Evolutionary conservation across 2,329 filamentous ascomycete genomes (phyloP).

Genomic region (Zelopaecilomyces penicillatus): DNA sequence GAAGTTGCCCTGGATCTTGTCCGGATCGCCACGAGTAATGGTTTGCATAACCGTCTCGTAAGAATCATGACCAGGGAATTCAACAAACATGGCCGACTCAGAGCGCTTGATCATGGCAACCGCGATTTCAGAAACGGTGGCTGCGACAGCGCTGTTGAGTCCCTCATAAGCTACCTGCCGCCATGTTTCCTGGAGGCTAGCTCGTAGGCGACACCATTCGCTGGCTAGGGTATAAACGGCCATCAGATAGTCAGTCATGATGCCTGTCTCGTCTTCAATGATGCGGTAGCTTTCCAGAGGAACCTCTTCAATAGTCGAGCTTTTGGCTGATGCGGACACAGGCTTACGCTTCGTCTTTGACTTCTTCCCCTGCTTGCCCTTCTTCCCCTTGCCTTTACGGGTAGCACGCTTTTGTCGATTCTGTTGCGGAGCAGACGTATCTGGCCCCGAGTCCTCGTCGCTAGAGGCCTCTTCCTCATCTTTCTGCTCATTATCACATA

Average conservation of each 20-base stretch:
- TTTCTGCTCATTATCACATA: slow-evolving; percentile 2
- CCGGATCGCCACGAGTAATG: slow-evolving; percentile 28
- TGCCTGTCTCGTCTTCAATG: slow-evolving; percentile 28
- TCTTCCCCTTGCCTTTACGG: slow-evolving; percentile 9
- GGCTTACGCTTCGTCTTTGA: slow-evolving; percentile 3
- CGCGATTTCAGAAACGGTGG: slow-evolving; percentile 31
- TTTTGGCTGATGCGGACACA: slow-evolving; percentile 3
- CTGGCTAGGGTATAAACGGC: slow-evolving; percentile 29
- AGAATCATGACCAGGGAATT: slow-evolving; percentile 37
- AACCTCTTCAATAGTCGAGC: slow-evolving; percentile 24
- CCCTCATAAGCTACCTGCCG: slow-evolving; percentile 33
- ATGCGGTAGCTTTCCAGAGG: slow-evolving; percentile 37
- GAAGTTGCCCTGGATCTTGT: slow-evolving; percentile 17
- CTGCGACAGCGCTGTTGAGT: slow-evolving; percentile 38
- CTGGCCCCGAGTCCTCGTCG: not conserved
- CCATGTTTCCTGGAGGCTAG: slow-evolving; percentile 33
- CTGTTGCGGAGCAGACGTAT: not conserved
- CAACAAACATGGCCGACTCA: slow-evolving; percentile 30
- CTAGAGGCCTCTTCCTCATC: not conserved
- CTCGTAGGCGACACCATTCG: slow-evolving; percentile 32
- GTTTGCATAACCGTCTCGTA: slow-evolving; percentile 34
- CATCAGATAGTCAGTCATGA: slow-evolving; percentile 34
- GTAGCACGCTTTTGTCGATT: not conserved
- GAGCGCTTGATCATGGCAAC: slow-evolving; percentile 32
- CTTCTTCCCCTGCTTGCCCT: slow-evolving; percentile 10